These are phyloP conservation scores for Heterobasidion occidentale DNA, from an alignment of 1,284 basidiomycete species.

Conservation along the genomic window DNA sequence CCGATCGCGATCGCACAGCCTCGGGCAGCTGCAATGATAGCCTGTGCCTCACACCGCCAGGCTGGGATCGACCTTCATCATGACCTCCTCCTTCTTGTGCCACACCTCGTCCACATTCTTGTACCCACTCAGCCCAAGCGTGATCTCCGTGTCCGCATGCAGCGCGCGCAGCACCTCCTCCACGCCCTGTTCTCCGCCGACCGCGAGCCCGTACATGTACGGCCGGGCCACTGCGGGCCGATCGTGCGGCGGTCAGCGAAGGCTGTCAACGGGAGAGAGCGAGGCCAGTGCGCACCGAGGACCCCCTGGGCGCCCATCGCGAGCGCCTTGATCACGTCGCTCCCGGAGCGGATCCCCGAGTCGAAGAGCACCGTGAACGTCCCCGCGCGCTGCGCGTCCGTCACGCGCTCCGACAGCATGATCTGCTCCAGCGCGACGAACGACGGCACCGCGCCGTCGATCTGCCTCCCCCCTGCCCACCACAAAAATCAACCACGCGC, in stretches of 20 bases:
- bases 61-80: slow-evolving; percentile 12
- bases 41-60: background rate
- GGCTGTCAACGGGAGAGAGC: background rate
- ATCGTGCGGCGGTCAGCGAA: background rate
- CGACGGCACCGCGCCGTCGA: slow-evolving; percentile 73
- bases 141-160: slow-evolving; percentile 48
- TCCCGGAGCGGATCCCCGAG: slow-evolving; percentile 70
- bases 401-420: slow-evolving; percentile 48
- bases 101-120: slow-evolving; percentile 29
- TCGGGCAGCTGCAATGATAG: too few species aligned
- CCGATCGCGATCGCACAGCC: background rate
- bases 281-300: slow-evolving; percentile 35
- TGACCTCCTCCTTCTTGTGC: slow-evolving; percentile 21
- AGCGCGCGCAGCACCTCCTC: slow-evolving; percentile 42
- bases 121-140: slow-evolving; percentile 37
- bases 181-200: slow-evolving; percentile 46
- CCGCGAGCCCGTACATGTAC: slow-evolving; percentile 44
- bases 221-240: slow-evolving; percentile 31
- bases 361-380: slow-evolving; percentile 71
- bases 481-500: background rate
- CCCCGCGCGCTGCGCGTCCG: slow-evolving; percentile 45
- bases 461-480: slow-evolving; percentile 61
- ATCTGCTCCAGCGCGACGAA: slow-evolving; percentile 62
- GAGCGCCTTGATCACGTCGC: slow-evolving; percentile 73
- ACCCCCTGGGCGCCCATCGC: slow-evolving; percentile 63